These are phyloP conservation scores for Monosporascus sp. DNA, from an alignment of 2,329 filamentous ascomycete species.

Conservation along the genomic window DNA sequence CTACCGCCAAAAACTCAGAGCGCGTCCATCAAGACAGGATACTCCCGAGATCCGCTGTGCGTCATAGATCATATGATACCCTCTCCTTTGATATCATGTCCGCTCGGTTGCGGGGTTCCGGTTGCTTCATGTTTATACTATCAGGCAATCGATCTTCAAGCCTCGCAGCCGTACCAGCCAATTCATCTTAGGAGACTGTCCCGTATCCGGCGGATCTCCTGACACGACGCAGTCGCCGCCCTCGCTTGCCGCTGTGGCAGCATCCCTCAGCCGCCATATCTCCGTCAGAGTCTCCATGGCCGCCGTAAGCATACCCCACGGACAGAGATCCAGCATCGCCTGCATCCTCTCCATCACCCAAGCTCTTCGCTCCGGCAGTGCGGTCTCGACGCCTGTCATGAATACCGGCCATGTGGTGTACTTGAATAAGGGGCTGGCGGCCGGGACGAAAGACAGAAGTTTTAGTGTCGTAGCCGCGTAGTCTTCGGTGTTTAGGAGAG, in stretches of 20 bases:
- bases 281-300: constrained; percentile 44
- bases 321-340: constrained; percentile 39
- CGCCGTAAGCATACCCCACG: constrained; percentile 47
- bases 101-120: no score
- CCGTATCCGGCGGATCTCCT: not conserved
- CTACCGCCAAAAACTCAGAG: no score
- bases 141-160: constrained; percentile 41
- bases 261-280: constrained; percentile 41
- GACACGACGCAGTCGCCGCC: not conserved
- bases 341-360: constrained; percentile 48
- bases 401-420: constrained; percentile 57
- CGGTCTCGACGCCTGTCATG: constrained; percentile 51
- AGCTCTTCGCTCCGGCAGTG: constrained; percentile 37
- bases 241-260: constrained; percentile 6
- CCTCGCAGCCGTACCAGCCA: constrained; percentile 40
- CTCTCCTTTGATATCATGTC: no score
- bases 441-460: constrained; percentile 44
- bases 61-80: no score
- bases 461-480: constrained; percentile 45
- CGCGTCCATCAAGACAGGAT: no score
- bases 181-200: constrained; percentile 5
- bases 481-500: constrained; percentile 36
- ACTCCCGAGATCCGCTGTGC: no score
- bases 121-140: constrained; percentile 31
- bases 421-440: constrained; percentile 49